These are phyloP conservation scores for Ascochyta lentis DNA, from an alignment of 2,329 filamentous ascomycete species.

Conservation along the genomic window DNA sequence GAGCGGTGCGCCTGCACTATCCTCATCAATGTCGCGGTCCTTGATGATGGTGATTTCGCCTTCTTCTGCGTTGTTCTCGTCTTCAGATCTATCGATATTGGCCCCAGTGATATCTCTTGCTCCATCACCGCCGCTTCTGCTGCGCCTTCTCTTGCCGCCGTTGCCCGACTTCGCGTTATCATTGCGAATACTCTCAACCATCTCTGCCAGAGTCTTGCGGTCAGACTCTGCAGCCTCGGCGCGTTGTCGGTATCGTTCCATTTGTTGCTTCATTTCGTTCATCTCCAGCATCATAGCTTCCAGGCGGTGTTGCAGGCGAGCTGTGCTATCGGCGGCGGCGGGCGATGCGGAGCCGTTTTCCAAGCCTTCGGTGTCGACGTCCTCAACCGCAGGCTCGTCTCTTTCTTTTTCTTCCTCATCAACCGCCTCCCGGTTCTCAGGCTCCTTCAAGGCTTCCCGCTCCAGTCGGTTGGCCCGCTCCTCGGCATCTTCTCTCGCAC, in stretches of 20 bases:
- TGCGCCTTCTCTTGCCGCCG: conserved; percentile 38
- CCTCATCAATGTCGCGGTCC: conserved; percentile 38
- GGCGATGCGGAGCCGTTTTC: conserved; percentile 34
- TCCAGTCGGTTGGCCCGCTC: conserved; percentile 76
- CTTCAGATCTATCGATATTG: conserved; percentile 27
- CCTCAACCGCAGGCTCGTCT: conserved; percentile 21
- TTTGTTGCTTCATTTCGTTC: conserved; percentile 78
- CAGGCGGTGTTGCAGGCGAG: conserved; percentile 71
- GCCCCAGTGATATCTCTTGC: conserved; percentile 13
- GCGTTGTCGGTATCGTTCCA: conserved; percentile 77
- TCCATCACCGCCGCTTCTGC: conserved; percentile 32
- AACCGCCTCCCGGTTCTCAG: conserved; percentile 27
- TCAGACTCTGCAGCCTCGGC: conserved; percentile 84
- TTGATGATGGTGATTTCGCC: conserved; percentile 48
- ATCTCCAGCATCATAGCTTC: conserved; percentile 81
- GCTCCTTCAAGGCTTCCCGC: conserved; percentile 61
- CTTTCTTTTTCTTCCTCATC: conserved; percentile 24
- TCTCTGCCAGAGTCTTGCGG: conserved; percentile 79
- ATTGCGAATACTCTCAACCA: conserved; percentile 81
- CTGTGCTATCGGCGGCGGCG: conserved; percentile 43
- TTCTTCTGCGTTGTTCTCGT: conserved; percentile 37
- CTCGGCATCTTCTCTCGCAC: conserved; percentile 83
- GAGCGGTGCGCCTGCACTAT: conserved; percentile 29
- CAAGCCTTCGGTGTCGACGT: conserved; percentile 15
- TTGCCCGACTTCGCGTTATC: conserved; percentile 62